A percentile compares a stretch with the other conserved stretches of the same genome.
These are phyloP conservation scores for Spathaspora girioi DNA, from an alignment of 805 yeast genomes.

Conservation along the genomic window DNA sequence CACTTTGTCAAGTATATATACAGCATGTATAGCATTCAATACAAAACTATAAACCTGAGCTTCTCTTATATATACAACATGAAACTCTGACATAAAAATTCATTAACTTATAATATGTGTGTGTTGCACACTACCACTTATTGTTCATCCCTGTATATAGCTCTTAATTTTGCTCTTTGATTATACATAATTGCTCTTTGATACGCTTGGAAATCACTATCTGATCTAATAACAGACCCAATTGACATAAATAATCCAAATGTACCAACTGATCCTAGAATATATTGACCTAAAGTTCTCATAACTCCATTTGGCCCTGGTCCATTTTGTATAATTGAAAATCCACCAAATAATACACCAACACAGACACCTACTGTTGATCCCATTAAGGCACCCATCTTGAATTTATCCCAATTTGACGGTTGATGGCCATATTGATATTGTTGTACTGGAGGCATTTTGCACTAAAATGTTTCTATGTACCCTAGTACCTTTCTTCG, in stretches of 20 bases:
- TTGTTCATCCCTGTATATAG: conserved; percentile 19
- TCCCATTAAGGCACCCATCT: conserved; percentile 99
- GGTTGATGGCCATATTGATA: conserved; percentile 60
- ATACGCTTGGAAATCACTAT: conserved; percentile 35
- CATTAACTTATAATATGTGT: background rate
- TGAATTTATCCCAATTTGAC: conserved; percentile 91
- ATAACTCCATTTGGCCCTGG: conserved; percentile 98
- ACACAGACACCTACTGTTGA: conserved; percentile 88
- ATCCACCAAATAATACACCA: conserved; percentile 92
- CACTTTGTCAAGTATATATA: too few relatives aligned
- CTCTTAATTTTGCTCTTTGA: conserved; percentile 26
- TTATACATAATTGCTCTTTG: conserved; percentile 26
- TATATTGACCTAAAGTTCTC: conserved; percentile 95
- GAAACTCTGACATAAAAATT: background rate
- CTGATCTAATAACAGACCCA: conserved; percentile 89
- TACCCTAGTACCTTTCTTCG: background rate
- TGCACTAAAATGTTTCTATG: background rate
- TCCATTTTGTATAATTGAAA: conserved; percentile 85
- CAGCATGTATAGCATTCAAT: background rate
- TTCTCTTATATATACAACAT: background rate
- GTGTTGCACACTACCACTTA: background rate
- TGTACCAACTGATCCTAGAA: conserved; percentile 94
- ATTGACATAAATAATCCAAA: conserved; percentile 96
- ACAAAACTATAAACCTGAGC: background rate
- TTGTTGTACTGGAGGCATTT: conserved; percentile 68